Base-by-base conservation (phyloP, 2,329 filamentous ascomycete species). In the Beauveria sp. region DNA sequence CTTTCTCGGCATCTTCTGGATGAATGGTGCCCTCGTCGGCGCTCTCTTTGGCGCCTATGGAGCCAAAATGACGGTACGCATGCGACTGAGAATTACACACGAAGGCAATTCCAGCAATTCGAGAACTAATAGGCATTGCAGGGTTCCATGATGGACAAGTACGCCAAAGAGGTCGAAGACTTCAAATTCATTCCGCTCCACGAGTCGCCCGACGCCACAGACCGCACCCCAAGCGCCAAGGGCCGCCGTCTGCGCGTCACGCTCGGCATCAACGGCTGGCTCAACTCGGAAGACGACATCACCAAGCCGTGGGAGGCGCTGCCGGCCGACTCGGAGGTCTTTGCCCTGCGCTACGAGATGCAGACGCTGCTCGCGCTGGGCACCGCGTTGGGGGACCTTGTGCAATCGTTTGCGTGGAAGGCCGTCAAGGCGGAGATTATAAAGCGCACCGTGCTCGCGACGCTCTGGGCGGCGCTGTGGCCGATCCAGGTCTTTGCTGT, bases 31-130 rank as follows among this genome's bases (percentile, higher is more conserved):
- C 1, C 79, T 97, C 3, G 90, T 97, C 0, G 92, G 92, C 0
- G 87, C 90, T 14, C 76, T 97, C 0, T 97, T 97, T 69, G 92
- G 92, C 1, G 92, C 92, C 0, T 96, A 92, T 67, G 92, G 92
- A 3, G 92, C 89, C 0, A 86, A 88, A 67, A 86, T 86, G 83
- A 86, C 82, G 48, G 79, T 77, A 66, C 63, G 75, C 65, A 26
- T 14, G 14, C 7, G 12, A 20, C 14, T 6, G 4, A 10, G 43
- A 30, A 28, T 8, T 24, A 18, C 18, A 28, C 24, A 20, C 7
- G 10, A 57, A 24, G 2, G 1, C 22, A 34, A 34, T 3, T 12
- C 10, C 2, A 8, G 7, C 26, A 16, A 16, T 6, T 20, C 1
- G 14, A 10, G 7, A 2, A 55, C 37, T 14, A 3, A 2, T 10